Percentiles rank a stretch among this genome's conserved stretches.
phyloP scores from a whole-genome alignment of 164 flowering plant genomes.

The Kingdonia uniflora region DNA sequence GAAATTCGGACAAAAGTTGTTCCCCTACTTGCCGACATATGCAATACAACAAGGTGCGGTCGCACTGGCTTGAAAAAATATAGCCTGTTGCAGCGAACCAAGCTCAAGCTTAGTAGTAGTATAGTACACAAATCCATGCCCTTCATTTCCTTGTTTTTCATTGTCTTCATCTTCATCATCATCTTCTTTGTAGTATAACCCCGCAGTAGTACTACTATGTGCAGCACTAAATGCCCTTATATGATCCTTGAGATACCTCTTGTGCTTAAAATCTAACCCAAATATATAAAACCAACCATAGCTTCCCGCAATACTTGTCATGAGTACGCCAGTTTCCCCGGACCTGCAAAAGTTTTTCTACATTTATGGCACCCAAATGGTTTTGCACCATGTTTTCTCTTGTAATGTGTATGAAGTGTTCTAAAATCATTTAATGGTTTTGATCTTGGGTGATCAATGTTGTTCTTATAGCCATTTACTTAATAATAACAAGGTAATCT shows the following conservation, averaged over 20 bases:
- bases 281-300: conserved; percentile 16
- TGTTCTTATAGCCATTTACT: conserved; percentile 12
- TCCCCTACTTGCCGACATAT: no score
- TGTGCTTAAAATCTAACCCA: conserved; percentile 19
- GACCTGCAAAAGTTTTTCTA: conserved; percentile 11
- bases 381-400: conserved; percentile 15
- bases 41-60: no score
- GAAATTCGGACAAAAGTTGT: no score
- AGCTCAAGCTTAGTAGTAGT: no score
- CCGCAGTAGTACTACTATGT: conserved; percentile 6
- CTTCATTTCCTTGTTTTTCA: conserved; percentile 4
- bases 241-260: conserved; percentile 18
- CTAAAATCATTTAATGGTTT: conserved; percentile 15
- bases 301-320: conserved; percentile 19
- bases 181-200: conserved; percentile 6
- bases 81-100: no score
- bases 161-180: conserved; percentile 10
- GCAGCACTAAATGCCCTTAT: conserved; percentile 10
- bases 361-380: conserved; percentile 14
- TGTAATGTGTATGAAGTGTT: conserved; percentile 18
- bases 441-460: conserved; percentile 14
- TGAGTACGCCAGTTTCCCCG: conserved; percentile 17
- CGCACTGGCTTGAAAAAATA: no score
- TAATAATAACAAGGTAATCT: conserved; percentile 25
- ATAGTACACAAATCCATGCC: neutral